A percentile compares a stretch with the other conserved stretches of the same genome.
phyloP scores from a whole-genome alignment of 208 protist genomes.

The Spongospora subterranea region DNA sequence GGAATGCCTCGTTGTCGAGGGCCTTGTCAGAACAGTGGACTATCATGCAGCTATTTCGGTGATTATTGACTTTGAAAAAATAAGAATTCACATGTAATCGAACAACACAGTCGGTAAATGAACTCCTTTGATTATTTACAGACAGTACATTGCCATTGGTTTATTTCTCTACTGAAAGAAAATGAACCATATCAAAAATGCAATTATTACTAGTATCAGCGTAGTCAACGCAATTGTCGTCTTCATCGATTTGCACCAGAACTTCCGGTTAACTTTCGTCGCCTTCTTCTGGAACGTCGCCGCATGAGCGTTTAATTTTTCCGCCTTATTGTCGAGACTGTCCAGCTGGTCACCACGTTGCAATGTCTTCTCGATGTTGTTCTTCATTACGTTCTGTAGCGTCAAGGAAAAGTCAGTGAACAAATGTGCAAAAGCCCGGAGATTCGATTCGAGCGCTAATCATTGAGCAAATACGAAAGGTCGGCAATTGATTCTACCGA shows the following conservation, averaged over 20 bases:
- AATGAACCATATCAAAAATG: conserved; percentile 33
- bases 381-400: conserved; percentile 27
- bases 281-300: conserved; percentile 42
- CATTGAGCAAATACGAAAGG: background rate
- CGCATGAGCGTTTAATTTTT: conserved; percentile 7
- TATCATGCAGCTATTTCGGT: too few species aligned
- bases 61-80: too few species aligned
- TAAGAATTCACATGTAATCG: too few species aligned
- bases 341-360: conserved; percentile 46
- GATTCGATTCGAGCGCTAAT: background rate
- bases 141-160: too few species aligned
- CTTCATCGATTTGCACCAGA: background rate
- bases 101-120: too few species aligned
- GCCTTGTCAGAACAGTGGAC: too few species aligned
- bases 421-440: too few species aligned
- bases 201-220: background rate
- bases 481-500: too few species aligned
- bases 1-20: too few species aligned
- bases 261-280: background rate
- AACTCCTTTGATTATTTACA: too few species aligned
- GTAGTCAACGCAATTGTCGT: background rate
- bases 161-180: too few species aligned
- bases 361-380: conserved; percentile 54
- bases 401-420: background rate
- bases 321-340: conserved; percentile 20